Evolutionary conservation across 495 filamentous ascomycete genomes (phyloP), one percentile per base, ranked within the genome.

Genomic region (Barbatosphaeria neglecta): DNA sequence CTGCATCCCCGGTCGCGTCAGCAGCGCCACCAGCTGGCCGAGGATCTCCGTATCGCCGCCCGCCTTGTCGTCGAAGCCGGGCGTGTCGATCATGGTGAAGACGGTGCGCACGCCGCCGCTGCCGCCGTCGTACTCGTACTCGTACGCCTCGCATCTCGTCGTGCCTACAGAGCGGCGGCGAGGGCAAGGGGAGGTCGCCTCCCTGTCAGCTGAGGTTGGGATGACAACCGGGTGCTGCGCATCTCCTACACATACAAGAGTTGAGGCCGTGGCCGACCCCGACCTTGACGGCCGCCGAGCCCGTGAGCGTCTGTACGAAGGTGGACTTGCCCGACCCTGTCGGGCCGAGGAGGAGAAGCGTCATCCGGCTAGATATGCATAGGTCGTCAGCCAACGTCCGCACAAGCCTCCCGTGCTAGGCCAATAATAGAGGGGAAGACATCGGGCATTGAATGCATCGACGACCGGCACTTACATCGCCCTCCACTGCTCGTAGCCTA

Each of bases 61-160:
- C 2, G 53, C 25, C 1, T 60, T 68, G 45, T 70, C 62, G 42
- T 70, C 59, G 42, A 72, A 72, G 0, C 69, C 69, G 7, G 69
- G 69, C 0, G 68, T 69, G 39, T 72, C 68, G 13, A 35, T 35
- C 6, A 35, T 15, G 31, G 13, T 16, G 13, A 35, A 35, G 13
- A 11, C 13, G 10, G 13, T 35, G 11, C 13, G 13, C 15, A 15
- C 4, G 2, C 4, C 31, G 4, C 16, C 31, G 31, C 16, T 4
- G 4, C 4, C 4, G 24, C 4, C 31, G 4, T 35, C 31, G 31
- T 35, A 25, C 24, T 4, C 4, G 24, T 25, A 16, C 31, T 35
- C 31, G 31, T 35, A 35, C 16, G 13, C 13, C 13, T 35, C 13
- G 31, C 31, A 35, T 2, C 16, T n/a, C 9, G 31, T 35, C 31